Evolutionary conservation across 441 rosid species (phyloP).

Genomic region (Erodium moschatum): DNA sequence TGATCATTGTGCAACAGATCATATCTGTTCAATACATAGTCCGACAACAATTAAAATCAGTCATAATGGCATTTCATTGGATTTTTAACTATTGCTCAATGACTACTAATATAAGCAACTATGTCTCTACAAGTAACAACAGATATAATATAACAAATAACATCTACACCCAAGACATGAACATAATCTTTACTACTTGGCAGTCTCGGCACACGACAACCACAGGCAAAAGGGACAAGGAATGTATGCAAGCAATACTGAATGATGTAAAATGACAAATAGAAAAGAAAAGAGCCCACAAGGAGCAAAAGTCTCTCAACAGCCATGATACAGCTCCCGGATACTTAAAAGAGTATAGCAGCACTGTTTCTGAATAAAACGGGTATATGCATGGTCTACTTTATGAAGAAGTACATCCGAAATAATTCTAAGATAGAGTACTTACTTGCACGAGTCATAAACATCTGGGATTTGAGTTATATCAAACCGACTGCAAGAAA

Average conservation of each 20-base stretch:
- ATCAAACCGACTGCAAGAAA: constrained; percentile 58
- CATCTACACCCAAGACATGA: constrained; percentile 2
- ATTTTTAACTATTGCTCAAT: not conserved
- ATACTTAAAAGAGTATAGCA: not conserved
- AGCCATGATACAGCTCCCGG: not conserved
- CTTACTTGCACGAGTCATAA: constrained; percentile 99
- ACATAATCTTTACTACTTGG: not conserved
- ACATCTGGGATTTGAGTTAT: constrained; percentile 99
- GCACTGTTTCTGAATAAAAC: not conserved
- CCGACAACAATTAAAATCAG: not conserved
- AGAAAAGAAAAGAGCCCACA: not conserved
- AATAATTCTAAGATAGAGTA: constrained; percentile 21
- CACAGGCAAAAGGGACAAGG: not conserved
- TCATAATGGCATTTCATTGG: not conserved
- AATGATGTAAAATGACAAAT: not conserved
- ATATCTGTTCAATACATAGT: constrained; percentile 41
- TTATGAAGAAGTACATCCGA: constrained; percentile 1
- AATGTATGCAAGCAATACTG: not conserved
- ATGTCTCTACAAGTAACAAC: not conserved
- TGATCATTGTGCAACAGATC: constrained; percentile 98
- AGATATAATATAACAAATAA: not conserved
- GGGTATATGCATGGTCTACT: not conserved
- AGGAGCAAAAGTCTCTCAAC: not conserved
- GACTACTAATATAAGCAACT: not conserved
- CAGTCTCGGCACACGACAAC: not conserved